phyloP scores from a whole-genome alignment of 345 rosid genomes.

The Atalantia buxifolia region DNA sequence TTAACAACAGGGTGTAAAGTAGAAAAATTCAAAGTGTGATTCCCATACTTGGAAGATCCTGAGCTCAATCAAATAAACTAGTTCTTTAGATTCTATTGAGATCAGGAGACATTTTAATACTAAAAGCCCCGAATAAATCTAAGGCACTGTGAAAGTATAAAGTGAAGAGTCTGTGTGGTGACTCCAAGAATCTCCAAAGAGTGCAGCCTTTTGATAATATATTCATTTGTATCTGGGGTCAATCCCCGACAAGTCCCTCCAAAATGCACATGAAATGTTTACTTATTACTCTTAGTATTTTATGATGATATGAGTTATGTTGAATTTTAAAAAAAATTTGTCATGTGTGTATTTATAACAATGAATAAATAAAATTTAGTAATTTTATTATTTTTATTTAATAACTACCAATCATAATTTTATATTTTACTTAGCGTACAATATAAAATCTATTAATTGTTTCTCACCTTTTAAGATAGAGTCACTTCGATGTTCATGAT shows the following conservation, averaged over 20 bases:
- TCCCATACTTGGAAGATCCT: not conserved
- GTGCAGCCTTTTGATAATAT: conserved; percentile 15
- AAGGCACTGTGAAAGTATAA: not conserved
- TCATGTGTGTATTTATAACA: too few relatives aligned
- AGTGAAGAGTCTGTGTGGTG: not conserved
- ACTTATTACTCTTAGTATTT: not conserved
- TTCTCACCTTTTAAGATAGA: not conserved
- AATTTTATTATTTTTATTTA: too few relatives aligned
- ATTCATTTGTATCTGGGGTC: conserved; percentile 7
- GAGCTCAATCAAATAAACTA: not conserved
- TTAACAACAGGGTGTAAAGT: not conserved
- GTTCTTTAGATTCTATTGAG: not conserved
- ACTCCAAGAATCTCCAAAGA: conserved; percentile 15
- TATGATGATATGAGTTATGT: too few relatives aligned
- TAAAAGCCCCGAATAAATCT: not conserved
- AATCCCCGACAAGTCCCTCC: conserved; percentile 2
- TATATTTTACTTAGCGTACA: too few relatives aligned
- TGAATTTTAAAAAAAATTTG: too few relatives aligned
- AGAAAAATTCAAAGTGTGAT: not conserved
- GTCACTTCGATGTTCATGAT: not conserved
- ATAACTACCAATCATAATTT: too few relatives aligned
- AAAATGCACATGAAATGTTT: conserved; percentile 20
- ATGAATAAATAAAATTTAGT: too few relatives aligned
- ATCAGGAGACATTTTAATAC: not conserved
- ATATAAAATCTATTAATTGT: not conserved